Evolutionary conservation across 2,329 filamentous ascomycete species (phyloP).

Genomic region (Alternaria viburni): DNA sequence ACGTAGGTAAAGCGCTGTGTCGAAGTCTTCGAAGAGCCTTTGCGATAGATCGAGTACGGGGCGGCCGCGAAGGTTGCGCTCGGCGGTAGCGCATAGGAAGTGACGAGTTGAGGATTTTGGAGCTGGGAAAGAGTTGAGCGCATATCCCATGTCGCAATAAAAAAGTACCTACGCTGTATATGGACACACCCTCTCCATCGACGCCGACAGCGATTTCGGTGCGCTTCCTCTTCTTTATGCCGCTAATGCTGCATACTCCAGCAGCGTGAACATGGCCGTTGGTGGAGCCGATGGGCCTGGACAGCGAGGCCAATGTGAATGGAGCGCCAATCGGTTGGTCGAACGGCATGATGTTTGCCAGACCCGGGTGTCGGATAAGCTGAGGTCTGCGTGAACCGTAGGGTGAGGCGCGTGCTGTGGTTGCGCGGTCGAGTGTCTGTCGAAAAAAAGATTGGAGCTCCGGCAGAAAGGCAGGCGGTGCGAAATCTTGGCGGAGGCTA

Average conservation of each 20-base stretch:
- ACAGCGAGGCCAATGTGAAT: constrained; percentile 53
- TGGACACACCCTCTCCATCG: constrained; percentile 66
- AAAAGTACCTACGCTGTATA: constrained; percentile 63
- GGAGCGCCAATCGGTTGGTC: constrained; percentile 46
- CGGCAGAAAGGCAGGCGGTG: constrained; percentile 25
- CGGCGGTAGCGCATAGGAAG: constrained; percentile 67
- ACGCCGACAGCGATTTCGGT: constrained; percentile 66
- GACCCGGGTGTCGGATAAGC: constrained; percentile 18
- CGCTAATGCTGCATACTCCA: constrained; percentile 61
- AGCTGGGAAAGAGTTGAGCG: constrained; percentile 52
- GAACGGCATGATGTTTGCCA: constrained; percentile 46
- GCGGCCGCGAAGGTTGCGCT: constrained; percentile 63
- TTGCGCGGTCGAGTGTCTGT: constrained; percentile 14
- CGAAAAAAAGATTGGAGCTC: constrained; percentile 34
- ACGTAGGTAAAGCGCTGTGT: constrained; percentile 64
- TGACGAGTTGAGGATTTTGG: constrained; percentile 65
- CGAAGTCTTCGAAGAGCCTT: constrained; percentile 50
- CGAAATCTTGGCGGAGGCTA: constrained; percentile 20
- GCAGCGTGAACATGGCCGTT: constrained; percentile 51
- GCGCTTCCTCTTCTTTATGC: constrained; percentile 66
- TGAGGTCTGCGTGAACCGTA: constrained; percentile 32
- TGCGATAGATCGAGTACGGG: constrained; percentile 65
- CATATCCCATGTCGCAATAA: not conserved
- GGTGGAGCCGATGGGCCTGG: constrained; percentile 50
- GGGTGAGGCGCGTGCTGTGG: constrained; percentile 20